Evolutionary conservation across 2,329 filamentous ascomycete genomes (phyloP), one percentile per base, ranked within the genome.

Genomic region (Parasarocladium wereldwijsianum): DNA sequence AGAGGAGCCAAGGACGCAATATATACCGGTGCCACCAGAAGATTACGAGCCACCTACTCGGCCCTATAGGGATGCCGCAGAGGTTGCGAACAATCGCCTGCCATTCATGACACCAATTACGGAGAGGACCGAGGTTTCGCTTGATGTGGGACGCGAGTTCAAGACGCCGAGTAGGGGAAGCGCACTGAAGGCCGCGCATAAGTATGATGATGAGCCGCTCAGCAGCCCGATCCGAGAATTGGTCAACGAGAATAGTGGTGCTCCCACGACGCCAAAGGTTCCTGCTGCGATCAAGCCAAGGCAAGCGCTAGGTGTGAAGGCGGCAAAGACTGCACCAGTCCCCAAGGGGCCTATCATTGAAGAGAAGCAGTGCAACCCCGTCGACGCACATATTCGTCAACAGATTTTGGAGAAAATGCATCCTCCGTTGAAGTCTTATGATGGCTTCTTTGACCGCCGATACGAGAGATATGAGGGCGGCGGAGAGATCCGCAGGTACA

Each of bases 91-190:
- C 45, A 93, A 86, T 53, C 77, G 86, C 32, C 63, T 96, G 8
- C 90, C 87, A 3, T 98, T 96, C 51, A 96, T 98, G 90, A 98
- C 90, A 0, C 90, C 90, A 2, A 98, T 98, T 40, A 87, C 90
- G 2, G 90, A 98, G 52, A 76, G 84, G 43, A 98, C 90, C 0
- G 90, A 98, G 53, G 80, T 76, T 8, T 94, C 86, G 1, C 57
- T 96, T 5, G 77, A 77, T 20, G 55, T 77, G 24, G 67, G 70
- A 4, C 73, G 69, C 17, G 64, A 70, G 31, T 66, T 72, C 28
- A 93, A 90, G 54, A 92, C 84, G 4, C 85, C 85, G 11, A 84
- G 73, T 41, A 30, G 28, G 15, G 67, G 70, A 4, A 73, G 69
- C 17, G 64, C 70, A 31, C n/a, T n/a, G n/a, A n/a, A n/a, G n/a